These are phyloP conservation scores for Yarrowia bubula DNA, from an alignment of 805 yeast species.

Conservation along the genomic window DNA sequence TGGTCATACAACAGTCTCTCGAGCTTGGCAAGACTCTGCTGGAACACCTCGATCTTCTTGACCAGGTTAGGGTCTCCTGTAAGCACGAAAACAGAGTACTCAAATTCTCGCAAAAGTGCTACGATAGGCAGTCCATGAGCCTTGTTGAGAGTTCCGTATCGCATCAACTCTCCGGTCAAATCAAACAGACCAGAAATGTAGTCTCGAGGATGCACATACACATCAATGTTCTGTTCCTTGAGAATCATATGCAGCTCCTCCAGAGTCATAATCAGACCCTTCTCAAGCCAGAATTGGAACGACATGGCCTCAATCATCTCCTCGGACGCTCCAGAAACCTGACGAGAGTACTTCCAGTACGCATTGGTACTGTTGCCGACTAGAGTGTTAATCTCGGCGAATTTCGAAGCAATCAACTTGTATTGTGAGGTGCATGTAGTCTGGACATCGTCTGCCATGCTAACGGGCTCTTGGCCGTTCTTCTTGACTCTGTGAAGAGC, in stretches of 20 bases:
- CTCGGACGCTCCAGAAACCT: conserved; percentile 34
- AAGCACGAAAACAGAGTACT: neutral
- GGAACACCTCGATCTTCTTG: conserved; percentile 20
- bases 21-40: conserved; percentile 10
- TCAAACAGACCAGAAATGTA: conserved; percentile 46
- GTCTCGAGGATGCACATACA: conserved; percentile 36
- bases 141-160: conserved; percentile 41
- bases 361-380: conserved; percentile 11
- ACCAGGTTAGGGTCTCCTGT: neutral
- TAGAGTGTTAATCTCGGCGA: conserved; percentile 3
- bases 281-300: conserved; percentile 32
- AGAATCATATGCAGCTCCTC: conserved; percentile 20
- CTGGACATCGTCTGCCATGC: neutral
- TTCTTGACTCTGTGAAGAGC: conserved; percentile 33
- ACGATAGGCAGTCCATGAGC: conserved; percentile 1
- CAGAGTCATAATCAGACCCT: conserved; percentile 29
- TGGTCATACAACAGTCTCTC: conserved; percentile 11
- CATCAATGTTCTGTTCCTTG: neutral
- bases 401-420: neutral
- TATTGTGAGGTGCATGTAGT: neutral
- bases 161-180: conserved; percentile 46
- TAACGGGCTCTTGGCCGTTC: neutral
- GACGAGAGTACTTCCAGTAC: conserved; percentile 30
- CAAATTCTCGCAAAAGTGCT: conserved; percentile 3
- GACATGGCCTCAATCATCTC: conserved; percentile 36